Percentiles rank a stretch among this genome's conserved stretches.
Conservation (phyloP, 768 basidiomycete species). For the Boletus reticuloceps region DNA sequence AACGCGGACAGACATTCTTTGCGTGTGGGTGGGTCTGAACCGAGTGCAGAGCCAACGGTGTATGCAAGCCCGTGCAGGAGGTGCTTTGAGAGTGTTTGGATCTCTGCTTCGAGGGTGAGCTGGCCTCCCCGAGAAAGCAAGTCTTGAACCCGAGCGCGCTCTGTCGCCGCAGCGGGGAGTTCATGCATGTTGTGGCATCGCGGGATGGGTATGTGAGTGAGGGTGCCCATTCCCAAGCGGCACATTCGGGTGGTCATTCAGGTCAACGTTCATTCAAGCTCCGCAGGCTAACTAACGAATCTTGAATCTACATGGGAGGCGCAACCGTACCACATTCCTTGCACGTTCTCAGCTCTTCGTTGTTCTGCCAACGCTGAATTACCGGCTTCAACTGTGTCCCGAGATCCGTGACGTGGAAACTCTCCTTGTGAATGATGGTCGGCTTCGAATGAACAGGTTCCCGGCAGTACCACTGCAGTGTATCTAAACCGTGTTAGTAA, state of each 20-base stretch:
- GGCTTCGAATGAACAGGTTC: slow-evolving; percentile 57
- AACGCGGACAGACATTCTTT: slow-evolving; percentile 55
- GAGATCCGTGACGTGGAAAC: slow-evolving; percentile 85
- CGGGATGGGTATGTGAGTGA: slow-evolving; percentile 26
- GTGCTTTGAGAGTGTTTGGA: slow-evolving; percentile 38
- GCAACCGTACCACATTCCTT: slow-evolving; percentile 65
- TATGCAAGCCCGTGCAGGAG: slow-evolving; percentile 54
- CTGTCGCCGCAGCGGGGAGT: slow-evolving; percentile 35
- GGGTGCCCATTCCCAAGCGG: background rate
- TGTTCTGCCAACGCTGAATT: slow-evolving; percentile 79
- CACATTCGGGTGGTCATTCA: background rate
- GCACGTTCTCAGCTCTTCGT: slow-evolving; percentile 67
- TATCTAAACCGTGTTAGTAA: slow-evolving; percentile 51
- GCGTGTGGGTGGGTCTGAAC: slow-evolving; percentile 46
- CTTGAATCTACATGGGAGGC: slow-evolving; percentile 45
- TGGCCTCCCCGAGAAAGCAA: slow-evolving; percentile 11
- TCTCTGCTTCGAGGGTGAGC: slow-evolving; percentile 12
- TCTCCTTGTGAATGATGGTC: slow-evolving; percentile 78
- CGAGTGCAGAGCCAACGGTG: slow-evolving; percentile 57
- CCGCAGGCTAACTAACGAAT: background rate
- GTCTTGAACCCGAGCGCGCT: slow-evolving; percentile 35
- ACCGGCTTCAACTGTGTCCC: slow-evolving; percentile 92
- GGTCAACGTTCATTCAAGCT: slow-evolving; percentile 14
- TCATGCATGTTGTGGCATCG: slow-evolving; percentile 46
- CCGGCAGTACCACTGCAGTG: slow-evolving; percentile 89